Conservation (phyloP, 169 alveolate species). For the Plasmodium ovale region DNA sequence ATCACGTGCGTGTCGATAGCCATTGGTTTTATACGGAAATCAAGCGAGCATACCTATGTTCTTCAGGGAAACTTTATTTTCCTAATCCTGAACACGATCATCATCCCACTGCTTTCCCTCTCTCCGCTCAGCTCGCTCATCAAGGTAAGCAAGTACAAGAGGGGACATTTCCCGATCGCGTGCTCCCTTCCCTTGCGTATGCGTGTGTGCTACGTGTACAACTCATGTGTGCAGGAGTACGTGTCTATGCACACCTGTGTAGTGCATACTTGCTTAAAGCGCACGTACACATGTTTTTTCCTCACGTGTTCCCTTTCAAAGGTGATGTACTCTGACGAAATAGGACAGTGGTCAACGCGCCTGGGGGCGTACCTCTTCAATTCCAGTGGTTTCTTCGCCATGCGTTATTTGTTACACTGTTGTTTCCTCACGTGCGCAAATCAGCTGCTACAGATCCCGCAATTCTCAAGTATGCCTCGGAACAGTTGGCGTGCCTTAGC, state of each 20-base stretch:
- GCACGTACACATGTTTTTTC: too few species aligned
- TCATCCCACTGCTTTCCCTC: conserved; percentile 53
- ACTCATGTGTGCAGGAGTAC: neutral
- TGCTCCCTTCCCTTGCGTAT: too few species aligned
- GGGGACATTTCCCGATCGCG: neutral
- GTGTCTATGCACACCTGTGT: neutral
- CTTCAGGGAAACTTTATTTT: conserved; percentile 69
- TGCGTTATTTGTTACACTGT: conserved; percentile 68
- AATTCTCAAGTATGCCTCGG: conserved; percentile 55
- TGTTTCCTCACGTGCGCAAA: conserved; percentile 70
- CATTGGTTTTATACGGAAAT: conserved; percentile 68
- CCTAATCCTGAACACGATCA: conserved; percentile 57
- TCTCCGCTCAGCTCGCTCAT: conserved; percentile 52
- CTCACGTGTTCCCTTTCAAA: neutral
- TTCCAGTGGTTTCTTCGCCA: conserved; percentile 73
- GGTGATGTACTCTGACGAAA: conserved; percentile 69
- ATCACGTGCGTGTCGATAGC: conserved; percentile 52
- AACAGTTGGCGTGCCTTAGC: neutral
- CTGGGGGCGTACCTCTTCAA: conserved; percentile 53
- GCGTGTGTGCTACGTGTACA: too few species aligned
- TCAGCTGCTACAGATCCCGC: conserved; percentile 68
- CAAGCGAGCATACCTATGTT: conserved; percentile 69
- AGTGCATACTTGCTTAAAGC: too few species aligned
- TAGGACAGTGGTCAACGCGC: conserved; percentile 63
- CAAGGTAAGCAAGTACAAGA: conserved; percentile 20